Evolutionary conservation across 768 basidiomycete species (phyloP).

Genomic region (Phylloporus sp.): DNA sequence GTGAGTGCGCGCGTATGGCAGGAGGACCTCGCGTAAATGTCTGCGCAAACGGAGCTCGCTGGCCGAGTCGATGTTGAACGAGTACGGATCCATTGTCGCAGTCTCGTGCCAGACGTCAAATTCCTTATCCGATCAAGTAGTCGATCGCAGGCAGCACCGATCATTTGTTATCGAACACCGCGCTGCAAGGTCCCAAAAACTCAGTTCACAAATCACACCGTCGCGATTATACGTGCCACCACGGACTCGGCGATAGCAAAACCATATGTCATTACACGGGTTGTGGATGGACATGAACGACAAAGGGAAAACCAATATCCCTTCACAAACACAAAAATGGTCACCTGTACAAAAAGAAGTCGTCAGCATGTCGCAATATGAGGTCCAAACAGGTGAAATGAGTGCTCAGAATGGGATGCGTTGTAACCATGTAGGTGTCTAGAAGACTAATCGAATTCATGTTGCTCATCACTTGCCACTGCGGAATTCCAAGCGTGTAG

Average conservation of each 20-base stretch:
- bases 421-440: slow-evolving; percentile 75
- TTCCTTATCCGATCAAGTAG: background rate
- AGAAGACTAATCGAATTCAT: slow-evolving; percentile 91
- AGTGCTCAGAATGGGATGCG: slow-evolving; percentile 22
- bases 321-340: background rate
- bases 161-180: background rate
- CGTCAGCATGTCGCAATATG: slow-evolving; percentile 8
- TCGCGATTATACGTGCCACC: slow-evolving; percentile 1
- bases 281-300: background rate
- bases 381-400: background rate
- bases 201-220: slow-evolving; percentile 10
- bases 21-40: slow-evolving; percentile 52
- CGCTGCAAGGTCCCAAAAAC: slow-evolving; percentile 1
- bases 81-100: slow-evolving; percentile 12
- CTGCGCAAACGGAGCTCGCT: slow-evolving; percentile 23
- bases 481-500: background rate
- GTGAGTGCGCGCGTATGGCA: slow-evolving; percentile 49
- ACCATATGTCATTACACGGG: slow-evolving; percentile 1
- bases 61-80: slow-evolving; percentile 17
- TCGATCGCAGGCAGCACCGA: background rate
- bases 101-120: background rate
- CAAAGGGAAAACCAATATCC: background rate
- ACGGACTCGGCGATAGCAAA: background rate
- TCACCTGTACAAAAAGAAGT: slow-evolving; percentile 4
- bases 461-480: slow-evolving; percentile 47